Conservation (phyloP, 495 filamentous ascomycete genomes). For the Chaetomium cochliodes region DNA sequence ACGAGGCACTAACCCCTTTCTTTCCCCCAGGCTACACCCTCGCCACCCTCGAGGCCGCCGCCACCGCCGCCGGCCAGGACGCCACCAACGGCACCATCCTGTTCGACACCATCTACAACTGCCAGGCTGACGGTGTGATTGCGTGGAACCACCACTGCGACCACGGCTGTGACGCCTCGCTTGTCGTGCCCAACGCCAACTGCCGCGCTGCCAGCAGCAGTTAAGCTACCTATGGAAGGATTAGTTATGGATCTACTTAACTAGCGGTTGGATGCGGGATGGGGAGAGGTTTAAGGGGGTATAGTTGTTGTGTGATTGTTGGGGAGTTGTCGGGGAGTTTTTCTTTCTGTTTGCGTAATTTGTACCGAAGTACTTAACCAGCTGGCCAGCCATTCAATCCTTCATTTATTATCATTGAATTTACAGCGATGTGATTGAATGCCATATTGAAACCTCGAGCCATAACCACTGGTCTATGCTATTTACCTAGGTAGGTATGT, state of each 20-base stretch:
- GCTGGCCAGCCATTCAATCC: not conserved
- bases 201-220: constrained; percentile 1
- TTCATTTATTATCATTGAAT: not conserved
- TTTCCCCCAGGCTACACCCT: constrained; percentile 7
- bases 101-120: constrained; percentile 19
- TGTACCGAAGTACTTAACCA: not conserved
- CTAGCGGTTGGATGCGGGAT: not conserved
- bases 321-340: not conserved
- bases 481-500: too few relatives aligned
- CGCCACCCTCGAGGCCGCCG: constrained; percentile 4
- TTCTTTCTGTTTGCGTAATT: not conserved
- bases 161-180: constrained; percentile 6
- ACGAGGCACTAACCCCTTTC: not conserved
- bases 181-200: constrained; percentile 11
- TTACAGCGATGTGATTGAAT: too few relatives aligned
- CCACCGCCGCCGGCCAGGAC: constrained; percentile 12
- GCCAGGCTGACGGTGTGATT: constrained; percentile 16
- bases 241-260: too few relatives aligned
- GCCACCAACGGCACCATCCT: constrained; percentile 5
- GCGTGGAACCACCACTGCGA: constrained; percentile 15
- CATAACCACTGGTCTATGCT: too few relatives aligned
- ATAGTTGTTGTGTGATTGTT: too few relatives aligned
- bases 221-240: not conserved
- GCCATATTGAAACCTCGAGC: not conserved
- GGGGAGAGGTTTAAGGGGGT: not conserved